Evolutionary conservation across 768 basidiomycete species (phyloP).

Genomic region (Rhodocollybia butyracea): DNA sequence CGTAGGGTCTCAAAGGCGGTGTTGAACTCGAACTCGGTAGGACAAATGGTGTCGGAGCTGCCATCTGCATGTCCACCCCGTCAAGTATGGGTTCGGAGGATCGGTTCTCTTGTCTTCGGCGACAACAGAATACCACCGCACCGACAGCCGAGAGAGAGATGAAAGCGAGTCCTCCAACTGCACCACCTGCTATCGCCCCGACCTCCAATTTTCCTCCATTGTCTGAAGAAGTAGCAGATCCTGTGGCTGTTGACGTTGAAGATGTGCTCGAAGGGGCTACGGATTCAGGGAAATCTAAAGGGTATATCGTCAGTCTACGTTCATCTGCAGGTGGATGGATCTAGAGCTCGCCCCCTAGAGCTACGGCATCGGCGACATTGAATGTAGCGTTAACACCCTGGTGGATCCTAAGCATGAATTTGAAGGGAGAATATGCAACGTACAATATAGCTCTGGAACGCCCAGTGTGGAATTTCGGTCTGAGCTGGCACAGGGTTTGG

Average conservation of each 20-base stretch:
- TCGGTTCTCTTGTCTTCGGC: not conserved
- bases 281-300: not conserved
- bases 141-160: not conserved
- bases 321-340: not conserved
- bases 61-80: too few relatives aligned
- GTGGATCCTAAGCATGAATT: not conserved
- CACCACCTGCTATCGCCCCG: slow-evolving; percentile 3
- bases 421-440: not conserved
- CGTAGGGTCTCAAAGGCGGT: not conserved
- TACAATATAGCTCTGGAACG: not conserved
- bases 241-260: not conserved
- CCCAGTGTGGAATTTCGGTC: slow-evolving; percentile 1
- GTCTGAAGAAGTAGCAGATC: not conserved
- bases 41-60: not conserved
- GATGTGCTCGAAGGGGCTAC: not conserved
- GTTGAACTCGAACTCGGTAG: too few relatives aligned
- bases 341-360: not conserved
- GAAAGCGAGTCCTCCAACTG: slow-evolving; percentile 1
- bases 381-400: not conserved
- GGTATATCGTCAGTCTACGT: not conserved
- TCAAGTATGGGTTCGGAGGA: too few relatives aligned
- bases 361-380: not conserved
- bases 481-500: not conserved
- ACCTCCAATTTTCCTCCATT: not conserved
- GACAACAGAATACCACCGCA: not conserved